Evolutionary conservation across 2,329 filamentous ascomycete genomes (phyloP), one percentile per base, ranked within the genome.

Genomic region (Falciphora oryzae): DNA sequence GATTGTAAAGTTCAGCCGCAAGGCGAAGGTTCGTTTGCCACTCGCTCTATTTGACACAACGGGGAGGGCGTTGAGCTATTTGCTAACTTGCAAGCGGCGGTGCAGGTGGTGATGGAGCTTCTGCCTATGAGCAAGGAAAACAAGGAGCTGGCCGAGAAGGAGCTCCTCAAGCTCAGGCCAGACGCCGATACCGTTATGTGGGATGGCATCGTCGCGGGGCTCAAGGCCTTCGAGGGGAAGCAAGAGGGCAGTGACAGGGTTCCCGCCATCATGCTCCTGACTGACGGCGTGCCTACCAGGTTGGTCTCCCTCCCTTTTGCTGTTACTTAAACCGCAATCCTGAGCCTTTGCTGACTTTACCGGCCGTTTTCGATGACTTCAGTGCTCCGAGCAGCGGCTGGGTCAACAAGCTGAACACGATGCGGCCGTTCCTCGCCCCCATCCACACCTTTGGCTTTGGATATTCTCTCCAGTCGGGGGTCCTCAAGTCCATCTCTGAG

Each of bases 401-500:
- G 66, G 77, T 87, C 3, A 78, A 78, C 13, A 85, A 83, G 71
- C 74, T 88, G 25, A 76, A 73, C n/a, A 70, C 68, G 13, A 77
- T 78, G 74, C 69, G 72, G 1, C 67, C 71, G 0, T 71, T 83
- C 1, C 76, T 77, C 3, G 77, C 82, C 16, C 76, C 77, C 0
- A 80, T 81, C 70, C 78, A 84, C 69, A 84, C 82, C 0, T 85
- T 85, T 70, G 83, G 83, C 3, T 85, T 85, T 63, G 82, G 83
- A 5, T 82, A 83, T 67, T 60, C 69, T 1, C 73, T 85, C 44
- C 70, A 73, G 7, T 84, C 85, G 0, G 83, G 81, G 0, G 74
- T 88, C 25, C 76, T 89, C 64, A 85, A 86, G 73, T 84, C 84
- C 2, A 84, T 89, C 60, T 80, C 85, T 1, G 85, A 88, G 69